Percentiles rank a stretch among this genome's conserved stretches.
These are phyloP conservation scores for Gloeophyllum trabeum DNA, from an alignment of 768 basidiomycete genomes.

Conservation along the genomic window DNA sequence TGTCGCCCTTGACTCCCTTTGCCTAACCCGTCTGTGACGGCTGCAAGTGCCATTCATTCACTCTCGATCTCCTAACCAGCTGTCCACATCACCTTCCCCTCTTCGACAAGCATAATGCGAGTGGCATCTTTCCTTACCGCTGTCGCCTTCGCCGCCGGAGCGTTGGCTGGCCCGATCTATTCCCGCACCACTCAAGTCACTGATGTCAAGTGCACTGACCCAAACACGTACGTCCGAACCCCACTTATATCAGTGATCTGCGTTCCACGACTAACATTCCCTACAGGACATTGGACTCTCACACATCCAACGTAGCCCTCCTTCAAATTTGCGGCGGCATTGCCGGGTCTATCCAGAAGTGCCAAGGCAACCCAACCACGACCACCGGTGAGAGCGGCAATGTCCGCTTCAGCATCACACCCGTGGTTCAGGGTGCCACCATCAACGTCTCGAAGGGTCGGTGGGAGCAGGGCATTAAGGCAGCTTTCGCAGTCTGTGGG, in stretches of 20 bases:
- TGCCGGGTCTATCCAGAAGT: slow-evolving; percentile 16
- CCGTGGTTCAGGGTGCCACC: slow-evolving; percentile 10
- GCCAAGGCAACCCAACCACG: slow-evolving; percentile 14
- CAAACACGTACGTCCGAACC: slow-evolving; percentile 5
- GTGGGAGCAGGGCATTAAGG: slow-evolving; percentile 18
- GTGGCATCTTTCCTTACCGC: not conserved
- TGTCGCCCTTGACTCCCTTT: no score
- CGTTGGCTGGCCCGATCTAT: not conserved
- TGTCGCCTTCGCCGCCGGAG: not conserved
- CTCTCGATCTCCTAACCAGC: not conserved
- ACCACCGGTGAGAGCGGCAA: slow-evolving; percentile 13
- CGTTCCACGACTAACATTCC: not conserved
- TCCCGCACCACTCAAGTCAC: slow-evolving; percentile 4
- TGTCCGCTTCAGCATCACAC: slow-evolving; percentile 13
- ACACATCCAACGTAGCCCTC: slow-evolving; percentile 16
- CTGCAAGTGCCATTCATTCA: not conserved
- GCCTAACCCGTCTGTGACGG: no score
- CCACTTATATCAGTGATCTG: not conserved
- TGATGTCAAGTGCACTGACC: slow-evolving; percentile 11
- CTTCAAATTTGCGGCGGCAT: slow-evolving; percentile 19
- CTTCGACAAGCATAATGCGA: not conserved
- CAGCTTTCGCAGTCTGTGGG: slow-evolving; percentile 14
- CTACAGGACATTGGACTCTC: slow-evolving; percentile 13
- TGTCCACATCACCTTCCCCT: not conserved
- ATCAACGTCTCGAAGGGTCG: slow-evolving; percentile 19